Base-by-base conservation (phyloP, 371 early-diverging fungal species). In the Sporodiniella umbellata region DNA sequence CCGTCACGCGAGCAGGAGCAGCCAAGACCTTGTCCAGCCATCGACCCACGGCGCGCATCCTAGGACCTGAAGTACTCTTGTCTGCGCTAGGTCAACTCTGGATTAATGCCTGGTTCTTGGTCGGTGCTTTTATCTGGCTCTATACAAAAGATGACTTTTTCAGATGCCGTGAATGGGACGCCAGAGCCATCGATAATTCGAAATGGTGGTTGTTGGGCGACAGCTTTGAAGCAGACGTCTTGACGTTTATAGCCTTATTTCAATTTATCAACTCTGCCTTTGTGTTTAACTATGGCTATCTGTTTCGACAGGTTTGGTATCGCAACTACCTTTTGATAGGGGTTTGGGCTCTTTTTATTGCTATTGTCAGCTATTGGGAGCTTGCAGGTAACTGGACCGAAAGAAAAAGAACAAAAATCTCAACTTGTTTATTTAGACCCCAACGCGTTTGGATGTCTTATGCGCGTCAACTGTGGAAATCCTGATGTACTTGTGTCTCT, bases 131-230 rank as follows among this genome's bases (percentile, higher is more conserved):
- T 35, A 60, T 64, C 7, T 72, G 77, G 54, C 53, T 85, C 55
- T 79, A 89, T 33, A 83, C 75, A 50, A 56, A 57, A 5, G 81
- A 89, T 54, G 67, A 65, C 25, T 89, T 81, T 70, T 85, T 83
- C 64, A 60, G 78, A 14, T 90, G 91, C 57, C 56, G 75, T 61
- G 87, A 89, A 61, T 89, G 86, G 61, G 83, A 88, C 53, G 67
- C 82, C 0, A 54, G 68, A 7, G 68, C 75, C 4, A 78, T 68
- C 1, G 87, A 90, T 58, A 53, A 70, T 10, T 64, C 79, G 4
- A 78, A 81, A 42, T 91, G 91, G 91, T 89, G 89, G 87, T 64
- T 88, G 31, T 64, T 88, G 8, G 89, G 85, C 21, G 91, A 90
- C 64, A 89, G 87, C 56, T 90, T 70, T 64, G 91, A 90, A 64